phyloP scores from a whole-genome alignment of 805 yeast genomes.

The Wickerhamiella musiphila region DNA sequence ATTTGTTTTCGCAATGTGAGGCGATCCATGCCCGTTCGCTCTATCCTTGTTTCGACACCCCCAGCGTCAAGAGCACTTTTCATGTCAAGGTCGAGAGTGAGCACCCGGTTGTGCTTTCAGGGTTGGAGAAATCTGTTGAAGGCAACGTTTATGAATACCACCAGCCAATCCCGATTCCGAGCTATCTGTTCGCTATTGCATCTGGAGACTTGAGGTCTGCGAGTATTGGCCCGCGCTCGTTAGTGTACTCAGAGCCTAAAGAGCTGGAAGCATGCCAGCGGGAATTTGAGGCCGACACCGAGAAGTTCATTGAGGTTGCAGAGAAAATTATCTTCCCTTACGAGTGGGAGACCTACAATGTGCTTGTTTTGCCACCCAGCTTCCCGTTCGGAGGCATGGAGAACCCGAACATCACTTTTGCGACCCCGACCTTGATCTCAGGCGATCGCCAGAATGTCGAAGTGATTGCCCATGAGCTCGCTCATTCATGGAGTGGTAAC shows the following conservation, averaged over 20 bases:
- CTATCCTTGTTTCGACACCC: constrained; percentile 85
- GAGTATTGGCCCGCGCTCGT: constrained; percentile 71
- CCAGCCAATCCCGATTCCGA: constrained; percentile 74
- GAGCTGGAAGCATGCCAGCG: constrained; percentile 49
- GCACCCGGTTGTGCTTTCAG: constrained; percentile 59
- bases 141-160: constrained; percentile 33
- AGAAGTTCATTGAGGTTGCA: constrained; percentile 60
- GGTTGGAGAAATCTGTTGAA: constrained; percentile 20
- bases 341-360: constrained; percentile 74
- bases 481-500: constrained; percentile 88
- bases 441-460: constrained; percentile 76
- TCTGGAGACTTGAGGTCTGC: constrained; percentile 59
- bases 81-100: constrained; percentile 42
- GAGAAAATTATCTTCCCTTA: constrained; percentile 61
- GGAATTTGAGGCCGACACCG: constrained; percentile 65
- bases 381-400: constrained; percentile 93
- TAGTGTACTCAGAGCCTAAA: constrained; percentile 62
- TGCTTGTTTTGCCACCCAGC: constrained; percentile 58
- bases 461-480: constrained; percentile 83
- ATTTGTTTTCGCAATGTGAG: constrained; percentile 77
- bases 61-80: constrained; percentile 57
- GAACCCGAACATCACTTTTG: constrained; percentile 79
- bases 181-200: constrained; percentile 70
- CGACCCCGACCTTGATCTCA: constrained; percentile 73
- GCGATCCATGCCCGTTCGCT: constrained; percentile 80